A percentile compares a stretch with the other conserved stretches of the same genome.
These are phyloP conservation scores for Eucommia ulmoides DNA, from an alignment of 257 asterid species.

Conservation along the genomic window DNA sequence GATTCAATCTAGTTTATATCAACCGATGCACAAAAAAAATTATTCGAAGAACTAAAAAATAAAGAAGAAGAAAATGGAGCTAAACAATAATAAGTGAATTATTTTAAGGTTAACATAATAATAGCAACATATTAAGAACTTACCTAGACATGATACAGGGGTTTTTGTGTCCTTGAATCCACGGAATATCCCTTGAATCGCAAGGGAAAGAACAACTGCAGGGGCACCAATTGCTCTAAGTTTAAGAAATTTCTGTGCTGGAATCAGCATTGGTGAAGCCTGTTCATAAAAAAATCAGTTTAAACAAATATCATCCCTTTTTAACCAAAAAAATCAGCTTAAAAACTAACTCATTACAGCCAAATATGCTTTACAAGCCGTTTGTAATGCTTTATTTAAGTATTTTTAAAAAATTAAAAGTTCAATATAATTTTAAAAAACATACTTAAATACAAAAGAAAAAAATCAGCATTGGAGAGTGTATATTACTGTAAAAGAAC, in stretches of 20 bases:
- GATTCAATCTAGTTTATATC: too few relatives aligned
- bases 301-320: background rate
- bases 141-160: constrained; percentile 33
- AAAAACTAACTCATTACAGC: background rate
- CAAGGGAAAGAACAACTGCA: constrained; percentile 31
- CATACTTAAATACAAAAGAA: too few relatives aligned
- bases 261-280: constrained; percentile 27
- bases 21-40: too few relatives aligned
- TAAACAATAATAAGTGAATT: too few relatives aligned
- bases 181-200: constrained; percentile 36
- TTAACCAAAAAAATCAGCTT: background rate
- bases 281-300: constrained; percentile 6
- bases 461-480: too few relatives aligned
- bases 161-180: constrained; percentile 32
- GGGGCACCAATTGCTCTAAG: constrained; percentile 44
- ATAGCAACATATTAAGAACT: constrained; percentile 7
- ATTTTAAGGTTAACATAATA: too few relatives aligned
- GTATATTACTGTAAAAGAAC: too few relatives aligned
- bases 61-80: too few relatives aligned
- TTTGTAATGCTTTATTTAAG: background rate
- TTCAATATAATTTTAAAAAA: too few relatives aligned
- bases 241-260: constrained; percentile 30
- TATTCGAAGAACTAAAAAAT: too few relatives aligned
- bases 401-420: too few relatives aligned
- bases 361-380: too few relatives aligned